These are phyloP conservation scores for Mucor velutinosus DNA, from an alignment of 371 early-diverging fungal genomes.

Conservation along the genomic window DNA sequence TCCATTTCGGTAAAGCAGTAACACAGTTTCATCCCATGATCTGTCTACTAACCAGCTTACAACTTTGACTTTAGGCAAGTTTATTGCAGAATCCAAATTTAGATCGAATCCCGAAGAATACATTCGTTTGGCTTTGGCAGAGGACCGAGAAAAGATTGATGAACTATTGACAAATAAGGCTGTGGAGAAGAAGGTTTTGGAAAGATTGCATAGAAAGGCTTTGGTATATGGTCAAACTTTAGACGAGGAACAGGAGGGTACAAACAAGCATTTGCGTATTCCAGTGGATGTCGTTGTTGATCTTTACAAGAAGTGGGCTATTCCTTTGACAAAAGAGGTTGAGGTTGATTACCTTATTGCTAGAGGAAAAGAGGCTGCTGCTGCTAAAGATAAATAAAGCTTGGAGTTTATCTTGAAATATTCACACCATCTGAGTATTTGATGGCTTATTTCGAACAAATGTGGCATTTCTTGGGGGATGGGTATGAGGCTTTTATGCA, in stretches of 20 bases:
- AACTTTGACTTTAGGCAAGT: no score
- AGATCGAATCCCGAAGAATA: slow-evolving; percentile 78
- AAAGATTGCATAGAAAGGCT: slow-evolving; percentile 85
- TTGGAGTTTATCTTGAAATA: no score
- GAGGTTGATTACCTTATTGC: slow-evolving; percentile 91
- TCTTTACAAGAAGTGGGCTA: slow-evolving; percentile 87
- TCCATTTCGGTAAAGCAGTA: slow-evolving; percentile 83
- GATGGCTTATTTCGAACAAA: no score
- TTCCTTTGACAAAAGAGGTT: slow-evolving; percentile 87
- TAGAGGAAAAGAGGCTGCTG: slow-evolving; percentile 44
- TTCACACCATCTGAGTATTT: no score
- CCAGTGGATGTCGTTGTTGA: slow-evolving; percentile 80
- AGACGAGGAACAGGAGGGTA: slow-evolving; percentile 47
- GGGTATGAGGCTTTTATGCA: no score
- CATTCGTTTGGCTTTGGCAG: slow-evolving; percentile 74
- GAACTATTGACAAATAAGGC: slow-evolving; percentile 82
- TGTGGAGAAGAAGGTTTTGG: slow-evolving; percentile 83
- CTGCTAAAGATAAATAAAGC: not conserved
- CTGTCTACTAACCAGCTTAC: not conserved
- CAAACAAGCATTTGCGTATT: slow-evolving; percentile 54
- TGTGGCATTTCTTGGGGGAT: no score
- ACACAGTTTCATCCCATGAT: not conserved
- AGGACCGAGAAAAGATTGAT: slow-evolving; percentile 79
- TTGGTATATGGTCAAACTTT: slow-evolving; percentile 90
- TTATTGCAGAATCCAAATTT: slow-evolving; percentile 96